Base-by-base conservation (phyloP, 2,329 filamentous ascomycete species). In the Aspergillus udagawae region DNA sequence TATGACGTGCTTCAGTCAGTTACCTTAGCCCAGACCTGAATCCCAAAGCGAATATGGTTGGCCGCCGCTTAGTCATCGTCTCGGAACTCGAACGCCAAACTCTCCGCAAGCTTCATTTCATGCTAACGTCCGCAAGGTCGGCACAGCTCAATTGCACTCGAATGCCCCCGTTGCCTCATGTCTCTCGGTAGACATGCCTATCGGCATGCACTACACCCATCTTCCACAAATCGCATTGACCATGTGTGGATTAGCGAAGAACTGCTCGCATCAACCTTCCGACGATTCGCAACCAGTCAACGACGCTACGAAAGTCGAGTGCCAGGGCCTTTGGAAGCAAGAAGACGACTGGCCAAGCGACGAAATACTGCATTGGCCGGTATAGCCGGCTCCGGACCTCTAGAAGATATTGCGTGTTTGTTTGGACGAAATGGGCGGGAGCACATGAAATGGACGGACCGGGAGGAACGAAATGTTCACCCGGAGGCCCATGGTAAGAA, bases 241-340 rank as follows among this genome's bases (percentile, higher is more conserved):
- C 66, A 76, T 60, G 64, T 79, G 21, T 80, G 78, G 77, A 74
- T 80, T 54, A 75, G 76, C 59, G 77, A 80, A 53, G 76, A 77
- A 50, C 61, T 78, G 23, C 70, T 80, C 17, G 65, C 74, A 4
- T 68, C 72, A 14, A 77, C 79, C 25, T 85, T 84, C 70, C 73
- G 77, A 53, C 79, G 76, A 48, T 78, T 76, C 58, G 72, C 72
- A 57, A 75, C 73, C 60, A 67, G 72, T 44, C 77, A 79, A 58
- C 76, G 78, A 66, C 80, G 84, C 60, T 76, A 84, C 79, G 83
- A 82, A 63, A 86, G 84, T 75, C 79, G 79, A 61, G 81, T 85
- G 3, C 85, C 85, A 10, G 85, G 85, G 2, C 85, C 85, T 66
- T 74, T 87, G 73, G 85, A 87, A 71, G 83, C 84, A 49, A 79